Conservation (phyloP, 257 asterid species). For the Pogostemon cablin region DNA sequence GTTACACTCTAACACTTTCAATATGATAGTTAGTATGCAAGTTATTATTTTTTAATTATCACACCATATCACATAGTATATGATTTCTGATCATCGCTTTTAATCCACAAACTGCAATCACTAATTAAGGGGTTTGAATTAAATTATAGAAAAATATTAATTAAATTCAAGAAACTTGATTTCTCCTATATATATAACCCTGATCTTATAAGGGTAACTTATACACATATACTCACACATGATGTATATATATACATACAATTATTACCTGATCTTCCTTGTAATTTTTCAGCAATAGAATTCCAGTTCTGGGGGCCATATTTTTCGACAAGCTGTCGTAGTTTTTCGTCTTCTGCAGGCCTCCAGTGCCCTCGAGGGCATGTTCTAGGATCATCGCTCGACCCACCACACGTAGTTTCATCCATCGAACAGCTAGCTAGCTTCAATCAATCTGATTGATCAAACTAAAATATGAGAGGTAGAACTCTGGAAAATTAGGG, state of each 20-base stretch:
- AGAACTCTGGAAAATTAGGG: conserved; percentile 25
- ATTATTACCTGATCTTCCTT: conserved; percentile 82
- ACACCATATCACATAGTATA: neutral
- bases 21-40: too few species aligned
- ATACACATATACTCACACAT: neutral
- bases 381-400: conserved; percentile 54
- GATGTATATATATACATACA: neutral
- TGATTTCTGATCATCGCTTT: neutral
- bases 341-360: conserved; percentile 89
- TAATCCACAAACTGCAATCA: neutral
- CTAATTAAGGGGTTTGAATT: neutral
- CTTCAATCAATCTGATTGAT: neutral
- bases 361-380: conserved; percentile 97
- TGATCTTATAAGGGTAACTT: conserved; percentile 11
- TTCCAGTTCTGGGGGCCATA: conserved; percentile 97
- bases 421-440: conserved; percentile 36
- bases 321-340: conserved; percentile 74
- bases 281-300: conserved; percentile 92
- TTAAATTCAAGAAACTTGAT: neutral
- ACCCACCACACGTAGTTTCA: conserved; percentile 46
- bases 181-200: conserved; percentile 26
- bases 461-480: neutral
- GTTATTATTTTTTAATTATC: neutral
- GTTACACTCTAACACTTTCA: too few species aligned
- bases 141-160: neutral